Conservation (phyloP, 1,284 basidiomycete genomes). For the Ganoderma meredithae region DNA sequence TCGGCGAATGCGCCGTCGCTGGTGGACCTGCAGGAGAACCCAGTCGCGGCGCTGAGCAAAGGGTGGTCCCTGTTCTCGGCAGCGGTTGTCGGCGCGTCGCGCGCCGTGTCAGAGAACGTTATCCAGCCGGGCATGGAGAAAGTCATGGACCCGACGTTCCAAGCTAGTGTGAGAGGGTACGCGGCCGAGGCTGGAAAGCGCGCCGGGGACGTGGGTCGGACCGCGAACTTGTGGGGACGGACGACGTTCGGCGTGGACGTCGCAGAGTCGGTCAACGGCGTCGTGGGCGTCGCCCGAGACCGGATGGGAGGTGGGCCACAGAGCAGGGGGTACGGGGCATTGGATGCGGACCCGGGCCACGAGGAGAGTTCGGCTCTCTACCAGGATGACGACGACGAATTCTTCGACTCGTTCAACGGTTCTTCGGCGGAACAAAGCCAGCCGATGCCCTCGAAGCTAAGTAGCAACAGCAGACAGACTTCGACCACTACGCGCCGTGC, state of each 20-base stretch:
- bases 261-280: constrained; percentile 68
- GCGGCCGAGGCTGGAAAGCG: constrained; percentile 71
- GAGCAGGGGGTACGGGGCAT: constrained; percentile 61
- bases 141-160: constrained; percentile 78
- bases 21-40: constrained; percentile 81
- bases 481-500: constrained; percentile 36
- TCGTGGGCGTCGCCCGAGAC: constrained; percentile 63
- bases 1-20: constrained; percentile 76
- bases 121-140: constrained; percentile 84
- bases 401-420: constrained; percentile 61
- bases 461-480: constrained; percentile 20
- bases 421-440: constrained; percentile 30
- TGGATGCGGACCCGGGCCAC: constrained; percentile 43
- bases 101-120: constrained; percentile 78
- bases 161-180: constrained; percentile 75
- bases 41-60: constrained; percentile 78
- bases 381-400: constrained; percentile 54
- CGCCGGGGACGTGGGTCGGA: constrained; percentile 62
- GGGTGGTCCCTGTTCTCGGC: constrained; percentile 87
- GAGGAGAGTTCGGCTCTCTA: constrained; percentile 66
- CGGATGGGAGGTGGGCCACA: constrained; percentile 50
- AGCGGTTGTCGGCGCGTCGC: constrained; percentile 75
- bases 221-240: constrained; percentile 78
- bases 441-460: constrained; percentile 7
- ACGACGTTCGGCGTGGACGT: constrained; percentile 82